These are phyloP conservation scores for Cyclotella baltica DNA, from an alignment of 108 stramenopile genomes.

Conservation along the genomic window DNA sequence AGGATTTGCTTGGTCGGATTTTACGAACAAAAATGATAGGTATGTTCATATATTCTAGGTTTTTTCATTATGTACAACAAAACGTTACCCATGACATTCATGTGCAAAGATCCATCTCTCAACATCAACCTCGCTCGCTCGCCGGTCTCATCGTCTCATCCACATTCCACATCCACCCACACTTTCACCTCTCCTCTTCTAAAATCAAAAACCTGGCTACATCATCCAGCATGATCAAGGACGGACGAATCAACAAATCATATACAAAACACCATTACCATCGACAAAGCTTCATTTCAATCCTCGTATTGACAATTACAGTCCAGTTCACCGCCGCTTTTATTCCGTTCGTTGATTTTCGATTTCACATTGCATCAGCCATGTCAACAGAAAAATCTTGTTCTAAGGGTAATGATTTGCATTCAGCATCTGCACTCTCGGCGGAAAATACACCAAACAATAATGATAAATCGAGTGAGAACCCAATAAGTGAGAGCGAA, in stretches of 20 bases:
- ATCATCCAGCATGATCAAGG: neutral
- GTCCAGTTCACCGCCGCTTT: conserved; percentile 15
- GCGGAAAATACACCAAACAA: neutral
- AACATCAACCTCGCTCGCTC: too few species aligned
- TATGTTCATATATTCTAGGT: too few species aligned
- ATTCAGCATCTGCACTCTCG: conserved; percentile 5
- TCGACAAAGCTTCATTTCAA: neutral
- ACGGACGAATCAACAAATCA: neutral
- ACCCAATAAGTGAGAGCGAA: neutral
- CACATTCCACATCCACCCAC: too few species aligned
- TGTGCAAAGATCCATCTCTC: too few species aligned
- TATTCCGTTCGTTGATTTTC: conserved; percentile 2
- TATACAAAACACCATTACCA: neutral
- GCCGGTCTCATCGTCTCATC: too few species aligned
- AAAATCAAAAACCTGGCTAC: too few species aligned
- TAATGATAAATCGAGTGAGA: neutral
- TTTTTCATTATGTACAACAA: too few species aligned
- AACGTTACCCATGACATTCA: too few species aligned
- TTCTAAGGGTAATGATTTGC: neutral
- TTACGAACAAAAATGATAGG: too few species aligned
- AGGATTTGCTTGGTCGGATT: too few species aligned
- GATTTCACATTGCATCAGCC: conserved; percentile 17
- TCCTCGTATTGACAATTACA: neutral
- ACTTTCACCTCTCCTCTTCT: too few species aligned
- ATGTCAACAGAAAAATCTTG: conserved; percentile 33